Base-by-base conservation (phyloP, 352 stramenopile species). In the Phytophthora pseudosyringae region DNA sequence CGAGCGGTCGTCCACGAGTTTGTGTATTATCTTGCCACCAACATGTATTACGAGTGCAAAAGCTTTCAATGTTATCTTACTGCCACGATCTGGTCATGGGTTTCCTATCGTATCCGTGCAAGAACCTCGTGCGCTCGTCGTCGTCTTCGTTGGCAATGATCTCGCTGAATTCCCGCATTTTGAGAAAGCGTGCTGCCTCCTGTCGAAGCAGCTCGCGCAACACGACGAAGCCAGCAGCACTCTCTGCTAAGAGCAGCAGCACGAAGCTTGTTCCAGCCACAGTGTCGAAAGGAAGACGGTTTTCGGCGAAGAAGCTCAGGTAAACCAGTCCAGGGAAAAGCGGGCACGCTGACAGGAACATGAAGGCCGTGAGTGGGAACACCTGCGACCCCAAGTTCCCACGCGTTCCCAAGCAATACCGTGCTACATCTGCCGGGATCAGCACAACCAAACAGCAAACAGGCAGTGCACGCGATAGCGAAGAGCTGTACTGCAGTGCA, bases 291-390 rank as follows among this genome's bases (percentile, higher is more conserved):
- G 50, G 43, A 43, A 90, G 56, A 15, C 69, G 67, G 47, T 88
- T 68, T 48, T 88, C 75, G 4, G 78, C 73, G 10, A 88, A 74
- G 45, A 85, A 89, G 50, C 50, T 76, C 31, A 77, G 63, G 52
- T 82, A 92, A 10, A 88, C 43, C 32, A 90, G 64, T 40, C 73
- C 77, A 33, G 83, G 83, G 2, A 86, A 48, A 44, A 86, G 44
- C 5, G 81, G 83, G 39, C 83, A 92, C 32, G 83, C 57, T 15
- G 83, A 83, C 40, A 92, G 58, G 54, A 92, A 88, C 54, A 90
- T 70, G 46, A 90, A 91, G 18, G 76, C 80, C 12, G 80, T 85
- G 47, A 91, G 65, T 11, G 84, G 75, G 49, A 89, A 88, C 47
- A 91, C 83, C 26, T 89, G 78, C 13, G 65, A 61, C 29, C 70